These are phyloP conservation scores for Neoarthrinium moseri DNA, from an alignment of 2,329 filamentous ascomycete genomes.

Conservation along the genomic window DNA sequence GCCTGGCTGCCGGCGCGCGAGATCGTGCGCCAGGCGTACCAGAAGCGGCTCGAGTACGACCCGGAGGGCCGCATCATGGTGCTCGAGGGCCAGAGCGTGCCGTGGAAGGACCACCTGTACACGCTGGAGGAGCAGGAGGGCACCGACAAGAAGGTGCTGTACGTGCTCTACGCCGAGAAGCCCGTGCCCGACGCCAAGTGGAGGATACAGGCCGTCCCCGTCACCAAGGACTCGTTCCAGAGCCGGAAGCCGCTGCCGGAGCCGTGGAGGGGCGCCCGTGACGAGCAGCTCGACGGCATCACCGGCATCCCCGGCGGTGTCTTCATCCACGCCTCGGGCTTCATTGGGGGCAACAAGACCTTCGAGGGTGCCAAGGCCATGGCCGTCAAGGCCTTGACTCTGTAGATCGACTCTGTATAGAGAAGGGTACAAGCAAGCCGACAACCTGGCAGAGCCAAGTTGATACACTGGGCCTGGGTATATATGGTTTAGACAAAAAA, in stretches of 20 bases:
- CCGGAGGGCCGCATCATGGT: slow-evolving; percentile 77
- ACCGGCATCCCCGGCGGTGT: slow-evolving; percentile 71
- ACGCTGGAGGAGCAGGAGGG: slow-evolving; percentile 65
- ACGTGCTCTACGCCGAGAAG: slow-evolving; percentile 89
- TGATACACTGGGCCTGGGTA: neutral
- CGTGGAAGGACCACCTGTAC: slow-evolving; percentile 97
- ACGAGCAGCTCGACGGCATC: slow-evolving; percentile 77
- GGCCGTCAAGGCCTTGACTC: slow-evolving; percentile 71
- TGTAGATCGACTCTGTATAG: slow-evolving; percentile 26
- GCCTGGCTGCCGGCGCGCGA: slow-evolving; percentile 87
- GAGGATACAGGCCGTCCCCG: slow-evolving; percentile 91
- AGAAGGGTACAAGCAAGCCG: neutral
- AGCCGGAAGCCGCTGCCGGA: slow-evolving; percentile 90
- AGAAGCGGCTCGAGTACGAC: slow-evolving; percentile 66
- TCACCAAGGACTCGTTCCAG: slow-evolving; percentile 80
- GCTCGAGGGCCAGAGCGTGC: slow-evolving; percentile 73
- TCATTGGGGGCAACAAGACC: slow-evolving; percentile 93
- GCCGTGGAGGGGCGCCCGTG: slow-evolving; percentile 86
- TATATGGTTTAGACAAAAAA: slow-evolving; percentile 10
- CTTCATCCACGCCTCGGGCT: slow-evolving; percentile 92
- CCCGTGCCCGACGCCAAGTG: slow-evolving; percentile 75
- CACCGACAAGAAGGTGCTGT: slow-evolving; percentile 55
- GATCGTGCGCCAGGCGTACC: slow-evolving; percentile 75
- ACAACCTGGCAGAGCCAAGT: neutral
- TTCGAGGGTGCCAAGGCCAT: slow-evolving; percentile 85